phyloP scores from a whole-genome alignment of 169 alveolate genomes.

The Cryptosporidium canis region DNA sequence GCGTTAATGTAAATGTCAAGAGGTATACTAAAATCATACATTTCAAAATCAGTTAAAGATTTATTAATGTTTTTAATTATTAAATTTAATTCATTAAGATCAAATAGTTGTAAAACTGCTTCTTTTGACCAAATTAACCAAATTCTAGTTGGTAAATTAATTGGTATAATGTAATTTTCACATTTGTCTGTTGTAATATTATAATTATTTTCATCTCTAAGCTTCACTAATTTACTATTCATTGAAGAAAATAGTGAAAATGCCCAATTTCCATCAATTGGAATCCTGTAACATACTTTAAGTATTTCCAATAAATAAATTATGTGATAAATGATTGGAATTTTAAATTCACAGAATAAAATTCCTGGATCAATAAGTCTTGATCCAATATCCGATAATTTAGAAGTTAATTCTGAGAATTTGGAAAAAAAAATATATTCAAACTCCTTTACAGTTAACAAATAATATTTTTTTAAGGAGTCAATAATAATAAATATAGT shows the following conservation, averaged over 20 bases:
- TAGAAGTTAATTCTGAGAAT: background rate
- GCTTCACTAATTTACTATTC: background rate
- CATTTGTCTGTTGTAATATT: background rate
- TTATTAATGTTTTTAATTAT: background rate
- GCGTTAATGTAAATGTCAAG: background rate
- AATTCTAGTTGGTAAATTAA: conserved; percentile 43
- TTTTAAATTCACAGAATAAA: background rate
- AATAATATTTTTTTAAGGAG: background rate
- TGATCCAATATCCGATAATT: background rate
- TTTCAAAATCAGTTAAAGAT: background rate
- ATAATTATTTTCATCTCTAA: background rate
- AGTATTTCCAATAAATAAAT: conserved; percentile 44
- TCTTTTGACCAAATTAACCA: conserved; percentile 52
- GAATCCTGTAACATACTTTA: conserved; percentile 23
- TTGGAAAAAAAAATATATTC: conserved; percentile 17
- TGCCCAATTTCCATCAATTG: conserved; percentile 16
- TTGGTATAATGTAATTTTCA: conserved; percentile 3
- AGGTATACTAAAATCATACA: background rate
- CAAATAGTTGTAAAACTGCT: background rate
- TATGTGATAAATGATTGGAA: conserved; percentile 31
- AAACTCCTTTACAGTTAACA: conserved; percentile 10
- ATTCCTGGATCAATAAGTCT: conserved; percentile 20
- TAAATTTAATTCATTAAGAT: background rate
- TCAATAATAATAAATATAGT: conserved; percentile 4
- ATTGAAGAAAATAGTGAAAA: background rate